Conservation (phyloP, 2,329 filamentous ascomycete species). For the Leptographium lundbergii region DNA sequence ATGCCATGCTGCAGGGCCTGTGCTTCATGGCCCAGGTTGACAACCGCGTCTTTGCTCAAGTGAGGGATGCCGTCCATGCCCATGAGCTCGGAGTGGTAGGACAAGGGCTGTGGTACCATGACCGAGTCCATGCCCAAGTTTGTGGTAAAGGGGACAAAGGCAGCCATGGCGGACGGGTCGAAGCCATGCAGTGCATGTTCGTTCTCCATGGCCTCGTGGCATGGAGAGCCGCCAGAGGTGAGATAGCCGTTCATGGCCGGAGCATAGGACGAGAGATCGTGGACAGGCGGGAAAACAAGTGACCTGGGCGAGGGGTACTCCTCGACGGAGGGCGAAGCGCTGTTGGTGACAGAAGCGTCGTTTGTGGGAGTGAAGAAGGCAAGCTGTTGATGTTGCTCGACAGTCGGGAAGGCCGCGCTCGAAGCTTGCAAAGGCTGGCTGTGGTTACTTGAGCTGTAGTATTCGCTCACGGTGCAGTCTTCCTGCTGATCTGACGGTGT, state of each 20-base stretch:
- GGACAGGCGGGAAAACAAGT: constrained; percentile 6
- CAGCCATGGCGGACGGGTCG: constrained; percentile 1
- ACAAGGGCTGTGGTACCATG: constrained; percentile 5
- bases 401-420: constrained; percentile 21
- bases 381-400: constrained; percentile 6
- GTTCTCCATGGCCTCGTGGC: background rate
- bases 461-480: constrained; percentile 18
- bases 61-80: constrained; percentile 1
- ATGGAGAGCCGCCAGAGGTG: background rate
- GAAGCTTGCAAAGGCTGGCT: constrained; percentile 23
- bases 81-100: constrained; percentile 11
- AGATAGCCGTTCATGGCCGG: constrained; percentile 6
- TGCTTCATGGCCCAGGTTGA: constrained; percentile 3
- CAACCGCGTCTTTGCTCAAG: constrained; percentile 4
- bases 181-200: constrained; percentile 2
- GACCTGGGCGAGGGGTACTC: constrained; percentile 14
- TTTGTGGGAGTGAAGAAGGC: background rate
- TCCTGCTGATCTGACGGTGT: constrained; percentile 18
- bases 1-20: background rate
- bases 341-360: background rate
- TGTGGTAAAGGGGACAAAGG: constrained; percentile 5
- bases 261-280: constrained; percentile 5
- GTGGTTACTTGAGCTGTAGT: constrained; percentile 19
- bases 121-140: constrained; percentile 7
- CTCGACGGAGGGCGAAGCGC: constrained; percentile 7